Evolutionary conservation across 2,329 filamentous ascomycete genomes (phyloP).

Genomic region (Fusarium sp.): DNA sequence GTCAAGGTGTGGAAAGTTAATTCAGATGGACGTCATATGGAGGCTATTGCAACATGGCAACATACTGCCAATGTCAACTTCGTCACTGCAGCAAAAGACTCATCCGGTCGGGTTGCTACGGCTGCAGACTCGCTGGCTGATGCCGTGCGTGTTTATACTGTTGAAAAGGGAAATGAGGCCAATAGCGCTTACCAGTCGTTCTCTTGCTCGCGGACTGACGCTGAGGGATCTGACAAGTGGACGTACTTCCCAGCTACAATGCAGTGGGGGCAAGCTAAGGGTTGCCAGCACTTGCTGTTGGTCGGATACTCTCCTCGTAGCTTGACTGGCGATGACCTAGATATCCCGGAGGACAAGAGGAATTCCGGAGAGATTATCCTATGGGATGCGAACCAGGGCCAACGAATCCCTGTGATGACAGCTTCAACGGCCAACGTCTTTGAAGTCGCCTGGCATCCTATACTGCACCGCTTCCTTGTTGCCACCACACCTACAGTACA

Average conservation of each 20-base stretch:
- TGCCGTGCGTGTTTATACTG: constrained; percentile 70
- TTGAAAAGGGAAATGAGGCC: constrained; percentile 56
- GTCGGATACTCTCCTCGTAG: constrained; percentile 74
- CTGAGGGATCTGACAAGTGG: constrained; percentile 63
- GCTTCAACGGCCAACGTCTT: constrained; percentile 72
- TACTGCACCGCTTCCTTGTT: constrained; percentile 65
- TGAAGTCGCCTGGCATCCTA: constrained; percentile 74
- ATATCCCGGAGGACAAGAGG: constrained; percentile 70
- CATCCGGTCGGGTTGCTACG: constrained; percentile 67
- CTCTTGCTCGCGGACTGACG: constrained; percentile 58
- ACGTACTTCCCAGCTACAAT: constrained; percentile 74
- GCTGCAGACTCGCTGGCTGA: constrained; percentile 67
- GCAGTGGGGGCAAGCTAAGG: constrained; percentile 67
- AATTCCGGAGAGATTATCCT: constrained; percentile 71
- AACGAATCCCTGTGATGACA: constrained; percentile 63
- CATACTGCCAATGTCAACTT: constrained; percentile 74
- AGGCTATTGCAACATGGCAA: constrained; percentile 62
- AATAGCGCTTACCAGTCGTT: constrained; percentile 56
- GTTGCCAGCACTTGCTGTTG: constrained; percentile 65
- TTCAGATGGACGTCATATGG: constrained; percentile 58
- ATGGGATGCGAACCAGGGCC: constrained; percentile 65
- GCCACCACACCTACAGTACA: constrained; percentile 67
- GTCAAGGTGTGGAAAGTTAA: constrained; percentile 70
- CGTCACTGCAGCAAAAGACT: constrained; percentile 66
- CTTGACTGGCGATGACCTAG: constrained; percentile 64